Base-by-base conservation (phyloP, 768 basidiomycete species). In the Mycena sanguinolenta region DNA sequence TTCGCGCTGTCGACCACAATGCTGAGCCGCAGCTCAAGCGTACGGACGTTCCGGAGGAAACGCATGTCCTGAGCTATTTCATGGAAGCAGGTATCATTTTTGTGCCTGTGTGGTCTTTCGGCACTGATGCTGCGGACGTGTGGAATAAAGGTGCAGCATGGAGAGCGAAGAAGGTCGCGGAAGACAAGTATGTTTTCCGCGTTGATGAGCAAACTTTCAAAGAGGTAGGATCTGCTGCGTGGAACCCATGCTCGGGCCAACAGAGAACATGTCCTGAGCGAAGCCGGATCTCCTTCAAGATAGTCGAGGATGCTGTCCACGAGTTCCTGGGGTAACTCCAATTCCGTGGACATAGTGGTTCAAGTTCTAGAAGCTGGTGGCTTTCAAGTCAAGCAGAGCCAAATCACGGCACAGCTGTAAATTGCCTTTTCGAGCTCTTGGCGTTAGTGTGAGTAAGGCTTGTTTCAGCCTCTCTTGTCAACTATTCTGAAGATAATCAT, bases 241-340 rank as follows among this genome's bases (percentile, higher is more conserved):
- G 55, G 19, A 4, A 65, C n/a, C 42, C 42, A 65, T 2, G 53
- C 30, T 5, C 30, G 7, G 32, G 38, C 58, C 21, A 65, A 39
- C 2, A 65, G 44, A 23, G 55, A 57, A 9, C 32, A 46, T 7
- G 44, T 44, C 34, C 36, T 58, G 55, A 65, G 64, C 9, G 64
- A n/a, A 17, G 4, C 8, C 12, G n/a, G 25, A 32, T 46, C 55
- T 0, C 19, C 30, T 2, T 23, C 39, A 4, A 65, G n/a, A 17
- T 49, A 39, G 55, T 65, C 64, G 55, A 65, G 44, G 30, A 65
- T 65, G 21, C 16, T 32, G 12, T 65, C 55, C 5, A 58, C 55
- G 3, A 65, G 63, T 58, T 65, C 55, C 23, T 46, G 64, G 9
- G 64, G 64, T 4, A 46, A 46, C 8, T 23, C 46, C 10, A 10